Base-by-base conservation (phyloP, 495 filamentous ascomycete genomes). In the Penicillium pancosmium region DNA sequence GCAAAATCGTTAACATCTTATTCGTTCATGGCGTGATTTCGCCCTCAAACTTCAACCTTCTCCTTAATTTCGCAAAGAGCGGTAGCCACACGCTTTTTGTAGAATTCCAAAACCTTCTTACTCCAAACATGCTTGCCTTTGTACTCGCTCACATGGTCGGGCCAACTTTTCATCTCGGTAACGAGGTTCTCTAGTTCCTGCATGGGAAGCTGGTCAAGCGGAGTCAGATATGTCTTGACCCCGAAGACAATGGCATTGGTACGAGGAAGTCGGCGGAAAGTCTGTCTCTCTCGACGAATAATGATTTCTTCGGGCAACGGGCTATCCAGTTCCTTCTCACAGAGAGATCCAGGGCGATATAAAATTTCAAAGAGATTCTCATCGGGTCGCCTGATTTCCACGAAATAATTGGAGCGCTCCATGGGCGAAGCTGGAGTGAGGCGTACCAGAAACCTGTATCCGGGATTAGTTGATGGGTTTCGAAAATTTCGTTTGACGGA, bases 371-470 rank as follows among this genome's bases (percentile, higher is more conserved):
- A 77, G 34, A 78, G 73, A 63, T 63, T 67, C 55, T 80, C 78
- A 51, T 75, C 60, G 12, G 75, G 72, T 0, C 68, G 58, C 33
- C 73, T 80, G 15, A 80, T 72, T 65, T 84, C 80, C 5, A 84
- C 68, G 57, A 84, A 84, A 60, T 82, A 80, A 61, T 81, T 82
- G 47, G 72, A 79, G 38, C 81, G 74, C 62, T 84, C 81, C 81
- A 84, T 83, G 19, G 78, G 68, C 3, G 75, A 76, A 1, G 53
- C 64, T 1, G 78, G 73, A 3, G 74, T 79, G 5, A 84, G 69
- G 18, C 79, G 77, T 38, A 68, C 66, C 18, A 84, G 77, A 56
- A 82, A 82, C 52, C 81, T 84, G 48, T 43, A 3, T 4, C 10
- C 2, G 5, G 11, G 18, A 27, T 48, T 48, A 48, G 46, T 19